phyloP scores from a whole-genome alignment of 148 eudicot genomes.

The Agrostemma githago region DNA sequence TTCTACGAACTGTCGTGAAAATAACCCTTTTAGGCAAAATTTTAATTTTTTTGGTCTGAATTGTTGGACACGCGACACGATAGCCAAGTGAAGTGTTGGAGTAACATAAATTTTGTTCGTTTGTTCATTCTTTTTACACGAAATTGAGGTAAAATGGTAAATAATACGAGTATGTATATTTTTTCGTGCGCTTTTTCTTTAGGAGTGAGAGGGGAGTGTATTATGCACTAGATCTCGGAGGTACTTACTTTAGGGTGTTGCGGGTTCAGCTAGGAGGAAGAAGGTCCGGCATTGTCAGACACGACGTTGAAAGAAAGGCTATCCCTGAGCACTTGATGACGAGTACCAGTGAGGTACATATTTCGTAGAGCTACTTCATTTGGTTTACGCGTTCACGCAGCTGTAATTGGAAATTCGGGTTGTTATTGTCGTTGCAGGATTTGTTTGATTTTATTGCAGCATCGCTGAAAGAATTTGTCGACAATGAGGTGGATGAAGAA shows the following conservation, averaged over 20 bases:
- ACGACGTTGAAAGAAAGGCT: slow-evolving; percentile 51
- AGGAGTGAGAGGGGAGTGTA: slow-evolving; percentile 85
- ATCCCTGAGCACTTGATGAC: slow-evolving; percentile 78
- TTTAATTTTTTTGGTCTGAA: too few relatives aligned
- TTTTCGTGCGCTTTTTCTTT: slow-evolving; percentile 19
- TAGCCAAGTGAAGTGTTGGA: too few relatives aligned
- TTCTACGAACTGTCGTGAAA: too few relatives aligned
- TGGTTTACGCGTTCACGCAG: too few relatives aligned
- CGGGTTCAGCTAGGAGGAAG: slow-evolving; percentile 70
- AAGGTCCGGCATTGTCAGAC: slow-evolving; percentile 39
- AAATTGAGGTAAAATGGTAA: neutral
- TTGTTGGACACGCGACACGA: too few relatives aligned
- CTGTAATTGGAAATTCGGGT: slow-evolving; percentile 4
- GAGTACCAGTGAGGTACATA: slow-evolving; percentile 66
- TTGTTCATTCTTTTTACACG: slow-evolving; percentile 9
- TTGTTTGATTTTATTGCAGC: slow-evolving; percentile 77
- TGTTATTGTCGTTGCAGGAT: slow-evolving; percentile 46
- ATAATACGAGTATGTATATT: neutral
- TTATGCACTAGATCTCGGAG: slow-evolving; percentile 86
- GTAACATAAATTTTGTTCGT: neutral
- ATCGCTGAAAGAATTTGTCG: slow-evolving; percentile 58
- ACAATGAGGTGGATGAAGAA: slow-evolving; percentile 39
- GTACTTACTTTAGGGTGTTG: slow-evolving; percentile 79
- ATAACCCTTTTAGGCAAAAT: too few relatives aligned
- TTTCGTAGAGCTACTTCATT: slow-evolving; percentile 4